These are phyloP conservation scores for Zymoseptoria ardabiliae DNA, from an alignment of 2,329 filamentous ascomycete species.

Conservation along the genomic window DNA sequence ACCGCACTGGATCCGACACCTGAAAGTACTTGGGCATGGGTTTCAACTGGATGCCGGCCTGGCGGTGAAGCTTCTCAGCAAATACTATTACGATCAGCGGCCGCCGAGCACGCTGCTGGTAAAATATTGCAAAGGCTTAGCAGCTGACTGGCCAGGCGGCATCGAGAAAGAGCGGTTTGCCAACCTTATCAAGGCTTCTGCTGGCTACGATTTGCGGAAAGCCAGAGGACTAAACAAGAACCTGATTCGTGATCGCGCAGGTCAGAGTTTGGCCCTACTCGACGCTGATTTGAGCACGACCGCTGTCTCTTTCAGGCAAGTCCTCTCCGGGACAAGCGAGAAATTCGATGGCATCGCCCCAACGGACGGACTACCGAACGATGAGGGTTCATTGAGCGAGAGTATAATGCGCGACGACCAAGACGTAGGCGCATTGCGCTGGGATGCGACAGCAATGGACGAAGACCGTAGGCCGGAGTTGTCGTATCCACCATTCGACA, in stretches of 20 bases:
- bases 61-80: constrained; percentile 18
- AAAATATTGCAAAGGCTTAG: constrained; percentile 20
- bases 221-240: neutral
- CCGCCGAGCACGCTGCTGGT: constrained; percentile 24
- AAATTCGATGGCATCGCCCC: neutral
- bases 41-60: constrained; percentile 13
- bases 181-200: constrained; percentile 18
- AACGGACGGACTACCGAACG: neutral
- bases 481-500: neutral
- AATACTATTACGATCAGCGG: constrained; percentile 20
- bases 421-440: neutral
- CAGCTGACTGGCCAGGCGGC: constrained; percentile 8
- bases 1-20: constrained; percentile 19
- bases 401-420: neutral
- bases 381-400: neutral
- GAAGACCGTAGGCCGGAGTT: neutral
- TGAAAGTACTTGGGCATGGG: constrained; percentile 10
- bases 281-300: neutral
- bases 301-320: neutral
- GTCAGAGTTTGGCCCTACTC: constrained; percentile 1
- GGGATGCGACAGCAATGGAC: neutral
- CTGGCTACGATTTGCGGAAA: constrained; percentile 24
- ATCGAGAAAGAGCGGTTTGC: constrained; percentile 3
- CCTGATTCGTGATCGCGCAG: neutral
- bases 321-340: neutral